Evolutionary conservation across 169 alveolate genomes (phyloP), one percentile per base, ranked within the genome.

Genomic region (Cryptosporidium canis): DNA sequence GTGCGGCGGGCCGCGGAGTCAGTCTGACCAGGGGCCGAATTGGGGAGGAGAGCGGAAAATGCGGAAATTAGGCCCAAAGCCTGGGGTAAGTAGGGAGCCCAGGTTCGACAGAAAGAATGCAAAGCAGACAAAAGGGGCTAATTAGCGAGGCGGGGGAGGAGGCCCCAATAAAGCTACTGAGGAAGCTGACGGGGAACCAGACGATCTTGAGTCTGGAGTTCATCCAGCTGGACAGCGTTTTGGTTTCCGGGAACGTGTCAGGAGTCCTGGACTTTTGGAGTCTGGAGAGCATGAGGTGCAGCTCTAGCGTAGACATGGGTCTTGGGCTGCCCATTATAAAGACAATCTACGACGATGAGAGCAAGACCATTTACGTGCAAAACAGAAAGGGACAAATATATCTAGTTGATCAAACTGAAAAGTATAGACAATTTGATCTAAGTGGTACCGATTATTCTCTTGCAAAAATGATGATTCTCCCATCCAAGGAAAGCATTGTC

Each of bases 221-320:
- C 21, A 70, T 70, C 16, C 41, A 67, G 6, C 5, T 12, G 29
- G 67, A 70, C 8, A 44, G 1, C 0, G 4, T 6, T 21, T 31
- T 70, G 18, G 27, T 70, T 3, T 70, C 68, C 9, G 84, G 84
- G 31, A 70, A 35, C 27, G 21, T 35, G 14, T 33, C 29, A 27
- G 84, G 84, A 8, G 33, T 29, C 3, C 16, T 70, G 37, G 55
- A 55, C 21, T 27, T 70, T 35, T 70, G 84, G 84, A 67, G 53
- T 8, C 37, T 70, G n/a, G 66, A 51, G 12, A 45, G 11, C 29
- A 24, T 39, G 68, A 70, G 56, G 12, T 55, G 67, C 1, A 21
- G 58, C 11, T 18, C 29, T 6, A 70, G 43, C 9, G 33, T 51
- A n/a, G 9, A 51, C 24, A 51, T 6, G 7, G 39, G 27, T 21